Evolutionary conservation across 1,139 yeast genomes (phyloP), one percentile per base, ranked within the genome.

Genomic region (Zygosaccharomyces sapae): DNA sequence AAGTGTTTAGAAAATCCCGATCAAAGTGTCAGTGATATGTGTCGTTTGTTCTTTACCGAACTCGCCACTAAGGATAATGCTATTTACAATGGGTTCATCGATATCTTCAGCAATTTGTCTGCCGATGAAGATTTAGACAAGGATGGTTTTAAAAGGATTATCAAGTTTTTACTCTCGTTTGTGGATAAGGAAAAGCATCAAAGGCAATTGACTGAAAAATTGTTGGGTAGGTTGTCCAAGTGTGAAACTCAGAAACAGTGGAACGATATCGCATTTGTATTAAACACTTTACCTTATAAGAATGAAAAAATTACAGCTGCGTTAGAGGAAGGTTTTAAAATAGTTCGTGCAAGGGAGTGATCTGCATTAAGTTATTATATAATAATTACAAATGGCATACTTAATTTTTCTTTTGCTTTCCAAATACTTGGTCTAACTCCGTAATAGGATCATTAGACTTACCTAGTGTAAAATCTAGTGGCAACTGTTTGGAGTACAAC

Each of bases 11-110:
- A 89, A 59, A 86, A 89, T 59, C 80, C 83, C 5, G 97, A 94
- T 65, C 83, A 82, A 61, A 83, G 92, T 30, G 90, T 94, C 50
- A 81, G 94, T 49, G 96, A 88, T 57, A 81, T 92, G 86, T 87
- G 97, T 58, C 76, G 81, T 54, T 75, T 92, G 66, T 94, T 94
- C 72, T 94, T 94, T 67, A 79, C 94, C 0, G 99, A 94, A 62
- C 76, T 94, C 61, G 88, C 97, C 1, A 84, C 96, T 1, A 94
- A 94, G 66, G 99, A 94, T 62, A 92, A 92, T 67, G 97, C 98
- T 0, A 86, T 94, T 45, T 94, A 94, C 70, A 94, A 94, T 66
- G 95, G 97, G 10, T 92, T 90, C 64, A 86, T 92, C 61, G 98
- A 94, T 68, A 90, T 94, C 60, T 87, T 92, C 68, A 86, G 95